These are phyloP conservation scores for Arctium minus DNA, from an alignment of 129 eudicot genomes.

Conservation along the genomic window DNA sequence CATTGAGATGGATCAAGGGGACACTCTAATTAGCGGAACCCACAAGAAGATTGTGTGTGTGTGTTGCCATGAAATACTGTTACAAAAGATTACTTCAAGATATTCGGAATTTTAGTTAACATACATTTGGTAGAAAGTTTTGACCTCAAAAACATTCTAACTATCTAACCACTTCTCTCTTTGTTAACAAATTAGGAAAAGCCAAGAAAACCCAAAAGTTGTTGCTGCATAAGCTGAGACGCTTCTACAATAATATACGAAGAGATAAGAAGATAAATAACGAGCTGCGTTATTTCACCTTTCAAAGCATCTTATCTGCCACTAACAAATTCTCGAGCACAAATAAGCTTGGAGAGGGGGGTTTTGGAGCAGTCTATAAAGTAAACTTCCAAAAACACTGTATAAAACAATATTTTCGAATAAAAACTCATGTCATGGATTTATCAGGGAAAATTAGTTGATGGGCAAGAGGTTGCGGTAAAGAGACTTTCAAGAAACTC, in stretches of 20 bases:
- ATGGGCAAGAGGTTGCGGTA: slow-evolving; percentile 33
- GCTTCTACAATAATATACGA: background rate
- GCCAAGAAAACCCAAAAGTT: slow-evolving; percentile 8
- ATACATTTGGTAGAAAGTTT: background rate
- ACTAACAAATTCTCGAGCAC: slow-evolving; percentile 27
- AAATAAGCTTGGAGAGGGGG: slow-evolving; percentile 31
- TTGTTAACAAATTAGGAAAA: background rate
- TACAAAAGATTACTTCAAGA: background rate
- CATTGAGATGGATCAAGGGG: too few species aligned
- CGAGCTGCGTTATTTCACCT: slow-evolving; percentile 27
- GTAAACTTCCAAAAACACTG: background rate
- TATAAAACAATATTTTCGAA: background rate
- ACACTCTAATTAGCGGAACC: too few species aligned
- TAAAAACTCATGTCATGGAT: background rate
- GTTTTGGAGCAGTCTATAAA: slow-evolving; percentile 37
- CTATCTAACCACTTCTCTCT: background rate
- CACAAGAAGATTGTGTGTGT: too few species aligned
- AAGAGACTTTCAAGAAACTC: slow-evolving; percentile 29
- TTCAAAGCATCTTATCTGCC: slow-evolving; percentile 27
- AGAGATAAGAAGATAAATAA: background rate
- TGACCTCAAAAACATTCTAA: background rate
- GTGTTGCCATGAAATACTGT: background rate
- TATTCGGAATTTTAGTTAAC: too few species aligned
- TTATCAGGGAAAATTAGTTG: slow-evolving; percentile 21
- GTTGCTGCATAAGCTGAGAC: background rate